These are phyloP conservation scores for Lyophyllum atratum DNA, from an alignment of 768 basidiomycete species.

Conservation along the genomic window DNA sequence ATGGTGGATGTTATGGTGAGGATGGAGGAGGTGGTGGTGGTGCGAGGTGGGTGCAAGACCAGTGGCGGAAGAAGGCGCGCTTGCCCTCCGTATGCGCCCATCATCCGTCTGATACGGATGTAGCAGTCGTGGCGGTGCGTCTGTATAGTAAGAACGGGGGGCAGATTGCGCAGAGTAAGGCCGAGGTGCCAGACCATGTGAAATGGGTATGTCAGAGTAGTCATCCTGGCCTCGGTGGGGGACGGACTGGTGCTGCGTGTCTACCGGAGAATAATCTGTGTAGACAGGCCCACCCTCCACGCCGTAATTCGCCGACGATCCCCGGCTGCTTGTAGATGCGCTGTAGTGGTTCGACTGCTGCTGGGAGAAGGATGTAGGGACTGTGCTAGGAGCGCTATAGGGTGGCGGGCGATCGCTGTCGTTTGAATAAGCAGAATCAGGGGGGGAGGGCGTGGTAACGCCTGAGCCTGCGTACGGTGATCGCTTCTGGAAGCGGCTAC, in stretches of 20 bases:
- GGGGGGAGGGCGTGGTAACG: conserved; percentile 11
- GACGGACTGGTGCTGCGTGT: conserved; percentile 5
- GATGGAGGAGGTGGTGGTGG: conserved; percentile 6
- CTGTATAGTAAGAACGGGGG: conserved; percentile 25
- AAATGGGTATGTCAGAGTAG: conserved; percentile 22
- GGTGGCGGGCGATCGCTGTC: conserved; percentile 18
- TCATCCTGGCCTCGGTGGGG: conserved; percentile 17
- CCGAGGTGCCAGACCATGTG: conserved; percentile 27
- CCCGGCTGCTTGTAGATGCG: neutral
- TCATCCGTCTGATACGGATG: conserved; percentile 19
- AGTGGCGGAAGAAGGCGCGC: conserved; percentile 5
- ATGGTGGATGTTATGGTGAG: conserved; percentile 1
- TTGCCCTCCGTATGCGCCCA: conserved; percentile 11
- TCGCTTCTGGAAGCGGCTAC: conserved; percentile 24
- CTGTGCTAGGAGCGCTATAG: conserved; percentile 22
- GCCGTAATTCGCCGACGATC: conserved; percentile 7
- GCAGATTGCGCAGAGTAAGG: conserved; percentile 28
- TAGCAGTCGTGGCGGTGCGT: conserved; percentile 11
- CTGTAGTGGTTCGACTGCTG: conserved; percentile 6
- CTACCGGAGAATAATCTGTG: conserved; percentile 9
- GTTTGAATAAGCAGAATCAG: conserved; percentile 11
- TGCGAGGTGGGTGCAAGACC: neutral
- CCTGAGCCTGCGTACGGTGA: conserved; percentile 18
- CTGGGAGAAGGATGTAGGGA: conserved; percentile 16
- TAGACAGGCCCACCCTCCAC: conserved; percentile 7